phyloP scores from a whole-genome alignment of 2,329 filamentous ascomycete species.

The Dactylellina parvicollis region DNA sequence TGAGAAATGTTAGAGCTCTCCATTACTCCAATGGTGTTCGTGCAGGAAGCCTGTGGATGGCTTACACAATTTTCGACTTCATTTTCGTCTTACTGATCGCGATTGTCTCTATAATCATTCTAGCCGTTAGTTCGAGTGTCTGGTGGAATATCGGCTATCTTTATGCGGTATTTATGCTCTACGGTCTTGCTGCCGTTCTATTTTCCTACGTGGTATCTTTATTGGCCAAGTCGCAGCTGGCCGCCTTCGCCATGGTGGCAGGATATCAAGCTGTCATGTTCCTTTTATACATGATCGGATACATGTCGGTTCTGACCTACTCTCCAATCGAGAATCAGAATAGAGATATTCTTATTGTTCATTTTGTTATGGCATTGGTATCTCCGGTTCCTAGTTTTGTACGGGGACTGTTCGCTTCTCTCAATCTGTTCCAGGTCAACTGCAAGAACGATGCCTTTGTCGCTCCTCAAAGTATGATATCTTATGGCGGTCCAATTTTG shows the following conservation, averaged over 20 bases:
- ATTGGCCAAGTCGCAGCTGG: conserved; percentile 79
- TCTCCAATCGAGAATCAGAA: conserved; percentile 76
- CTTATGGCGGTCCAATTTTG: conserved; percentile 84
- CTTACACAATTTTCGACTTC: conserved; percentile 84
- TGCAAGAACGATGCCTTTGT: conserved; percentile 74
- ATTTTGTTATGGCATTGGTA: conserved; percentile 78
- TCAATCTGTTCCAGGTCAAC: conserved; percentile 85
- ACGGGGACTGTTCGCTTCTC: conserved; percentile 76
- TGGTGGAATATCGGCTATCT: conserved; percentile 85
- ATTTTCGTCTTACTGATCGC: conserved; percentile 69
- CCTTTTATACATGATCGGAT: conserved; percentile 76
- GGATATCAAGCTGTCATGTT: conserved; percentile 78
- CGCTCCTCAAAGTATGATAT: conserved; percentile 73
- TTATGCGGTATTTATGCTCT: conserved; percentile 81
- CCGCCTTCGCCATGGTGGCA: conserved; percentile 83
- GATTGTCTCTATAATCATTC: conserved; percentile 69
- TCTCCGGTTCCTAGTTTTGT: conserved; percentile 81
- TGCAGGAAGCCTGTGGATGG: conserved; percentile 82
- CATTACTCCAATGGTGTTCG: conserved; percentile 93
- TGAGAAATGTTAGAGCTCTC: conserved; percentile 80
- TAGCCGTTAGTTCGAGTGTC: conserved; percentile 69
- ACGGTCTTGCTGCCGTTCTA: conserved; percentile 79
- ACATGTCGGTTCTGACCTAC: conserved; percentile 78
- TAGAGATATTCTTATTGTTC: conserved; percentile 72
- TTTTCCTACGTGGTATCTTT: conserved; percentile 84